Percentiles rank a stretch among this genome's conserved stretches.
phyloP scores from a whole-genome alignment of 257 asterid genomes.

The Lycium ferocissimum region DNA sequence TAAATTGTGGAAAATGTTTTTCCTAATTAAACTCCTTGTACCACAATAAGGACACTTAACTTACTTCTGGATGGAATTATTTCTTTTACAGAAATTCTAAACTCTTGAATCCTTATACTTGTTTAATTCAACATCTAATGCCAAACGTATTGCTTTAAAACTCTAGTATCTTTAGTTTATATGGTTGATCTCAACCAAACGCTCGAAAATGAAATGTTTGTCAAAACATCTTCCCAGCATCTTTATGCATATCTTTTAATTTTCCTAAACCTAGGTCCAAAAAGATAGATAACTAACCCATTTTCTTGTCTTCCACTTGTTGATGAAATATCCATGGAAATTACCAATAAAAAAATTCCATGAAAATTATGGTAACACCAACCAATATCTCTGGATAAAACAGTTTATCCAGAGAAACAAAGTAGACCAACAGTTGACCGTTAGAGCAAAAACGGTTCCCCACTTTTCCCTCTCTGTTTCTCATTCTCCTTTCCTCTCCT shows the following conservation, averaged over 20 bases:
- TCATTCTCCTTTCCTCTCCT: slow-evolving; percentile 25
- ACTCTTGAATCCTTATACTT: too few species aligned
- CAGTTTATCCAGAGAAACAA: neutral
- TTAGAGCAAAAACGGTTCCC: slow-evolving; percentile 35
- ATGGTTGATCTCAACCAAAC: neutral
- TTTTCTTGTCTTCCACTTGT: neutral
- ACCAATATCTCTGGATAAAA: slow-evolving; percentile 23
- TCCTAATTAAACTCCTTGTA: too few species aligned
- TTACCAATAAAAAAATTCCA: neutral
- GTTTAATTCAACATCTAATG: too few species aligned
- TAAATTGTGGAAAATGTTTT: neutral
- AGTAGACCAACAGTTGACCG: slow-evolving; percentile 31
- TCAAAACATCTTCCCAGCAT: neutral
- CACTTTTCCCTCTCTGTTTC: slow-evolving; percentile 41
- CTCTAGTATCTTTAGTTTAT: too few species aligned
- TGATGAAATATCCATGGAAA: neutral
- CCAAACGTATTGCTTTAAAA: too few species aligned
- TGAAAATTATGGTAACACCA: neutral
- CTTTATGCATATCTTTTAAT: neutral
- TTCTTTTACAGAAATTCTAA: neutral
- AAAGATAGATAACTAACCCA: neutral
- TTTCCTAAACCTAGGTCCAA: too few species aligned
- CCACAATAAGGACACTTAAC: neutral
- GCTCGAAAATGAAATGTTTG: neutral
- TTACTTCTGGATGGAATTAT: neutral